Evolutionary conservation across 2,329 filamentous ascomycete genomes (phyloP), one percentile per base, ranked within the genome.

Genomic region (Claviceps sp.): DNA sequence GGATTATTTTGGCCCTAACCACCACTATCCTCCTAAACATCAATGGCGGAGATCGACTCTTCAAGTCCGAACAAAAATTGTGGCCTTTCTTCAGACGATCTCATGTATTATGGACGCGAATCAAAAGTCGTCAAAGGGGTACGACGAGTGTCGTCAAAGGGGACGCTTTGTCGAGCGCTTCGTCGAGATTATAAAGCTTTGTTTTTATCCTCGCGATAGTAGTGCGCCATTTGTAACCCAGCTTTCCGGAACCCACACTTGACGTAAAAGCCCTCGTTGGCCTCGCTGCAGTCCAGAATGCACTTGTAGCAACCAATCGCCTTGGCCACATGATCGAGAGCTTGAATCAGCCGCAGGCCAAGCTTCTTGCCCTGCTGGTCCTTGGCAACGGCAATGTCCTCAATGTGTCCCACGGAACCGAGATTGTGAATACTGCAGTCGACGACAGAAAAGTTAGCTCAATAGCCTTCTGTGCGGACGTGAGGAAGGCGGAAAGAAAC

Each of bases 361-460:
- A 97, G 76, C 72, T 95, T 96, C 80, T 97, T 96, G 60, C 93
- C 93, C 70, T 97, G 93, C 72, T 97, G 89, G 62, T 94, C 87
- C 71, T 90, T 89, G 58, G 87, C 83, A 40, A 98, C 90, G 18
- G 91, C 90, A 66, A 98, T 96, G 66, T 98, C 93, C 69, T 97
- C 93, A 69, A 97, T 96, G 70, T 97, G 93, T 13, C 91, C 93
- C 26, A 96, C 91, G 22, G 84, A 72, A 49, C 87, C 87, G 45
- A 93, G 78, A 60, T 79, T 81, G 67, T 91, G 87, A 60, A 93
- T 90, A 67, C 83, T 86, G 59, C 26, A 24, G 47, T 42, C 50
- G 37, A 41, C 55, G 61, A 26, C 24, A 26, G 18, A 22, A 48
- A 61, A 63, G 52, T 43, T 42, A 26, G 48, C 30, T 37, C 20